A percentile compares a stretch with the other conserved stretches of the same genome.
phyloP scores from a whole-genome alignment of 2,329 filamentous ascomycete species.

The Emergomyces pasteurianus region DNA sequence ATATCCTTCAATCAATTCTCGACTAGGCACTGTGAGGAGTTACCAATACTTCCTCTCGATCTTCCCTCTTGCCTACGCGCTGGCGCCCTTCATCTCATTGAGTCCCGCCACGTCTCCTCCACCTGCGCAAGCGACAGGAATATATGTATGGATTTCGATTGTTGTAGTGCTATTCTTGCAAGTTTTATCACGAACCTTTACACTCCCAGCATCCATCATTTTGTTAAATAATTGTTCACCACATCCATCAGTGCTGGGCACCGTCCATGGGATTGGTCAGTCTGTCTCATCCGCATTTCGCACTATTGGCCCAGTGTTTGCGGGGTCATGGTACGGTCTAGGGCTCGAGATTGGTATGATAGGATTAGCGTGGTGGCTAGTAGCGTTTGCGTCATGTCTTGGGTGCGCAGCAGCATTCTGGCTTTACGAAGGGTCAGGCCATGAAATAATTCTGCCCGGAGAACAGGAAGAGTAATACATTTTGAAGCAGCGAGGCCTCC shows the following conservation, averaged over 20 bases:
- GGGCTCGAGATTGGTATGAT: conserved; percentile 44
- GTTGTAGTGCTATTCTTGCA: conserved; percentile 54
- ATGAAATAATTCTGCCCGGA: conserved; percentile 39
- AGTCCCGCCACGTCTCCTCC: conserved; percentile 45
- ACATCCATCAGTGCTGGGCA: conserved; percentile 47
- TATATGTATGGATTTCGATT: conserved; percentile 54
- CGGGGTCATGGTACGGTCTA: conserved; percentile 43
- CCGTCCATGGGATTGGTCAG: conserved; percentile 48
- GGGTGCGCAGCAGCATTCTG: conserved; percentile 49
- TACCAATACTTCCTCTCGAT: conserved; percentile 56
- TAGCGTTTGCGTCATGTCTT: conserved; percentile 42
- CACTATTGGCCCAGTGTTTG: conserved; percentile 45
- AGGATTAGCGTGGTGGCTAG: conserved; percentile 46
- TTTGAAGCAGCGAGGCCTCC: not conserved
- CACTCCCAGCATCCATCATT: conserved; percentile 47
- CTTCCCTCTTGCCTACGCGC: conserved; percentile 61
- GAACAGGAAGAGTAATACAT: conserved; percentile 22
- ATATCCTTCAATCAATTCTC: conserved; percentile 56
- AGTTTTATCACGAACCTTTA: conserved; percentile 60
- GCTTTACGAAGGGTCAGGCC: conserved; percentile 53
- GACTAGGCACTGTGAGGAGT: conserved; percentile 55
- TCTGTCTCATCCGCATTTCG: conserved; percentile 44
- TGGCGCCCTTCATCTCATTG: conserved; percentile 59
- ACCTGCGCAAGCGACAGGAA: conserved; percentile 26
- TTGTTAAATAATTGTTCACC: conserved; percentile 50